Evolutionary conservation across 2,329 filamentous ascomycete species (phyloP).

Genomic region (Cercospora nicotianae): DNA sequence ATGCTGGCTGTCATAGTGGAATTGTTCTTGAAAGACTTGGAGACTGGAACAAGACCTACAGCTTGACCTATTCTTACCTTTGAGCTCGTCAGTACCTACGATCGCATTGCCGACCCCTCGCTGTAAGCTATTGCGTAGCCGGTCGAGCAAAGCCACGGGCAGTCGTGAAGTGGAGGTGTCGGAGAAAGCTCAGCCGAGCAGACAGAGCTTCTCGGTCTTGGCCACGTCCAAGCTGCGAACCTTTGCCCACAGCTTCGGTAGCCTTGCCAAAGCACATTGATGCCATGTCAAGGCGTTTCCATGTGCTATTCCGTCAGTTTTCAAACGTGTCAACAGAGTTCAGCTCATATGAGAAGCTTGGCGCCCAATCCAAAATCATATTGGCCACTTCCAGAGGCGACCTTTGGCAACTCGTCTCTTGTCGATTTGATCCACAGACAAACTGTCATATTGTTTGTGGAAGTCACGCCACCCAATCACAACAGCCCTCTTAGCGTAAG

Average conservation of each 20-base stretch:
- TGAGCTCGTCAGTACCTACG: not conserved
- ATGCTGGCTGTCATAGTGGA: slow-evolving; percentile 33
- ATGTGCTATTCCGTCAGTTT: not conserved
- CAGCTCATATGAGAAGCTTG: not conserved
- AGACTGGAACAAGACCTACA: not conserved
- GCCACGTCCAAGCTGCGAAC: not conserved
- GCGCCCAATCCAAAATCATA: no score
- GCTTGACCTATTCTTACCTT: not conserved
- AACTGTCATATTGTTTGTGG: no score
- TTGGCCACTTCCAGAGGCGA: no score
- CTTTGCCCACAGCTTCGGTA: not conserved
- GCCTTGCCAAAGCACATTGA: not conserved
- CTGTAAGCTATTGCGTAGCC: not conserved
- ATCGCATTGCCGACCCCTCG: slow-evolving; percentile 1
- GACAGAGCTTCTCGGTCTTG: not conserved
- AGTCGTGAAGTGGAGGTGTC: not conserved
- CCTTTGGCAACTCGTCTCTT: no score
- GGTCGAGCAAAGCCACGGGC: not conserved
- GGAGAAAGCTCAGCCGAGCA: slow-evolving; percentile 8
- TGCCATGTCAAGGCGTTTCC: not conserved
- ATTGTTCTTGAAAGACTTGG: not conserved
- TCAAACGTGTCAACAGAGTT: not conserved
- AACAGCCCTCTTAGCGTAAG: slow-evolving; percentile 6
- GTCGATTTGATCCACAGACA: no score
- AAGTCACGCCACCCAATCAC: not conserved